These are phyloP conservation scores for Mycena polygramma DNA, from an alignment of 768 basidiomycete genomes.

Conservation along the genomic window DNA sequence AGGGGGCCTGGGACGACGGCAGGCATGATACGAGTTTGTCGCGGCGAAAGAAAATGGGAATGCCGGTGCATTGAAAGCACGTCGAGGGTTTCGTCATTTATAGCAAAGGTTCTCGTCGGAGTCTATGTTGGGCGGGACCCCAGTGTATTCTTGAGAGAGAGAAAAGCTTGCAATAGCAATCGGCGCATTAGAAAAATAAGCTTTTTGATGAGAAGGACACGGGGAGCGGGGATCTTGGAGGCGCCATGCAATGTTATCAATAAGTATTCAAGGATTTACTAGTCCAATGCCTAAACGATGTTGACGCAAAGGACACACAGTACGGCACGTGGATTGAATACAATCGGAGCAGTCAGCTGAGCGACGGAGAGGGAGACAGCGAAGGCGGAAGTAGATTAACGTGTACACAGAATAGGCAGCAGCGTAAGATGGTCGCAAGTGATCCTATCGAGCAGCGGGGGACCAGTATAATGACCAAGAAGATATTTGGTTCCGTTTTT, in stretches of 20 bases:
- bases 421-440: conserved; percentile 16
- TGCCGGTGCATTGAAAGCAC: conserved; percentile 3
- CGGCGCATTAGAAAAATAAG: conserved; percentile 19
- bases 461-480: conserved; percentile 21
- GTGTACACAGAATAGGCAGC: not conserved
- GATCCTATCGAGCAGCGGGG: not conserved
- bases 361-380: not conserved
- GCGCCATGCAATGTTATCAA: conserved; percentile 29
- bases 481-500: conserved; percentile 8
- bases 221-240: conserved; percentile 25
- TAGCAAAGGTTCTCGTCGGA: conserved; percentile 19
- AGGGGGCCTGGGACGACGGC: conserved; percentile 11
- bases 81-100: conserved; percentile 3
- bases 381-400: conserved; percentile 8
- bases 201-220: conserved; percentile 26
- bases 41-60: conserved; percentile 3
- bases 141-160: no score
- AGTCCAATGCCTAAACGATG: not conserved
- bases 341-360: conserved; percentile 1
- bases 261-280: not conserved
- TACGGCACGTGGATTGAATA: conserved; percentile 8
- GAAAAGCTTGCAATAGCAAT: not conserved
- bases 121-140: conserved; percentile 19
- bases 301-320: not conserved
- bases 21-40: conserved; percentile 16